Evolutionary conservation across 2,329 filamentous ascomycete species (phyloP).

Genomic region (Colletotrichum karsti): DNA sequence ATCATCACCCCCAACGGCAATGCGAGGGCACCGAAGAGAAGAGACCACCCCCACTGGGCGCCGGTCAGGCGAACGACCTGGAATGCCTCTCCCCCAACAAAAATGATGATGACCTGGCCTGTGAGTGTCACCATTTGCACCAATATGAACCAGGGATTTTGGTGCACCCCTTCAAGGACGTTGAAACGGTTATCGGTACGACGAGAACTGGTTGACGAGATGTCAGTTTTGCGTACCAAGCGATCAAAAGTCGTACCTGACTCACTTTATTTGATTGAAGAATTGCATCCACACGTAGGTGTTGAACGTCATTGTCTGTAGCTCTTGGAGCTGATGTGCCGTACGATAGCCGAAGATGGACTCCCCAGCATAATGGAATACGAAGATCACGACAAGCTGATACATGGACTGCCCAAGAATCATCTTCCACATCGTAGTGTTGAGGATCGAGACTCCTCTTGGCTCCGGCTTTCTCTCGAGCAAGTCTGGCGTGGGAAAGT

Average conservation of each 20-base stretch:
- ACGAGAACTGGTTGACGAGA: conserved; percentile 83
- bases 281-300: conserved; percentile 92
- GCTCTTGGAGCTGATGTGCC: too few relatives aligned
- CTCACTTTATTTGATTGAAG: conserved; percentile 87
- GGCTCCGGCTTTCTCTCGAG: conserved; percentile 40
- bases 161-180: conserved; percentile 74
- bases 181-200: conserved; percentile 86
- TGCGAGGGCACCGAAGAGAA: conserved; percentile 73
- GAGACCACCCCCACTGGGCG: conserved; percentile 74
- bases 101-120: conserved; percentile 77
- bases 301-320: conserved; percentile 82
- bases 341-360: too few relatives aligned
- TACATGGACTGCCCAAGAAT: conserved; percentile 79
- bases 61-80: conserved; percentile 68
- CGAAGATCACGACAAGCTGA: conserved; percentile 70
- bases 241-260: too few relatives aligned
- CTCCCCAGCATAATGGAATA: conserved; percentile 65
- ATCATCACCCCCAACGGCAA: too few relatives aligned
- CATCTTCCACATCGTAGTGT: conserved; percentile 84
- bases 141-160: conserved; percentile 79
- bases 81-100: conserved; percentile 74
- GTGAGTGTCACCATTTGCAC: conserved; percentile 74
- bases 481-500: conserved; percentile 46
- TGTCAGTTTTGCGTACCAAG: too few relatives aligned
- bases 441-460: conserved; percentile 55